These are phyloP conservation scores for Uronychia binucleata DNA, from an alignment of 73 alveolate species.

Conservation along the genomic window DNA sequence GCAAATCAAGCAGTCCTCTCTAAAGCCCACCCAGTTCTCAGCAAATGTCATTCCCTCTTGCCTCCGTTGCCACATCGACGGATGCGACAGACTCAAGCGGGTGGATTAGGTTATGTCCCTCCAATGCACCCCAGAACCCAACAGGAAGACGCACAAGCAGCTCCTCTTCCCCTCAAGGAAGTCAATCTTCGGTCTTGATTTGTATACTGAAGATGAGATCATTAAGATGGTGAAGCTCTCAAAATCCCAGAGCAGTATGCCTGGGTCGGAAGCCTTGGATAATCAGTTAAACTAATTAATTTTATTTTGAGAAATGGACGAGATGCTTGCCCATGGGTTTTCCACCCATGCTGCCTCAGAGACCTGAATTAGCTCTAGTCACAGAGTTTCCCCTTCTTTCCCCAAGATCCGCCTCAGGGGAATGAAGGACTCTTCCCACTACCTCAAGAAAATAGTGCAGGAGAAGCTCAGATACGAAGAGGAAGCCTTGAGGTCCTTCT, in stretches of 20 bases:
- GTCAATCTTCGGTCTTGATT: neutral
- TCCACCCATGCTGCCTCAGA: no score
- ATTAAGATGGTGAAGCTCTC: no score
- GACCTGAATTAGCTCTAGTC: no score
- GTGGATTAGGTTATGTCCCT: neutral
- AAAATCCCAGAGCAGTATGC: no score
- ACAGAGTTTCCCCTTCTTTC: no score
- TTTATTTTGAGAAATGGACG: no score
- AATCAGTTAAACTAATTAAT: no score
- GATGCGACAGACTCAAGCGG: neutral
- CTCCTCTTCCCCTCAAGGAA: neutral
- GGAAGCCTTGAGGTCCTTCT: no score
- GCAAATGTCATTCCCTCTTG: neutral
- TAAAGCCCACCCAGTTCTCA: neutral
- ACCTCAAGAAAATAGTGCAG: neutral
- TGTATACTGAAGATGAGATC: neutral
- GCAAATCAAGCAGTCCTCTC: neutral
- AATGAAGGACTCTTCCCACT: neutral
- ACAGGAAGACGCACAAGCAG: neutral
- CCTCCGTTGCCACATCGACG: neutral
- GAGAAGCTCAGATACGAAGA: no score
- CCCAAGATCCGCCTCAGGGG: neutral
- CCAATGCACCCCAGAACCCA: neutral
- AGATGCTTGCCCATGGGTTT: no score
- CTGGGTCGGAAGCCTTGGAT: no score